Base-by-base conservation (phyloP, 2,329 filamentous ascomycete species). In the Epichloe brachyelytri region DNA sequence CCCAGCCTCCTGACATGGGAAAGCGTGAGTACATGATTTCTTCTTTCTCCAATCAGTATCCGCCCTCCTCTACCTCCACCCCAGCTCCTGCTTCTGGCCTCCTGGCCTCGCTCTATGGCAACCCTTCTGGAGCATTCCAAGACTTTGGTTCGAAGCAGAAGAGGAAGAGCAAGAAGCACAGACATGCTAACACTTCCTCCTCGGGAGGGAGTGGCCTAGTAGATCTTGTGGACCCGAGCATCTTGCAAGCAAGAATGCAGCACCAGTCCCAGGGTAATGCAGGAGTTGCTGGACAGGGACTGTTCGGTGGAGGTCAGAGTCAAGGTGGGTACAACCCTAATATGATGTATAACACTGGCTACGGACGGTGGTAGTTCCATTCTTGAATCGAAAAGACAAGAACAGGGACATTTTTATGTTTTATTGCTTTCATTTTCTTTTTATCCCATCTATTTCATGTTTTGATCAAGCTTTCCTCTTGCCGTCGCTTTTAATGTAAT, bases 151-250 rank as follows among this genome's bases (percentile, higher is more conserved):
- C 87, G 76, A 94, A 95, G 84, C 89, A 94, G 82, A 95, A 95
- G 85, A 96, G 95, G 83, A 95, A 95, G 88, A 89, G 89, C 78
- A 96, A 95, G 83, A 96, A 96, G 88, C 91, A 96, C 80, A 94
- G 90, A 84, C 90, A 96, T 85, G 91, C 89, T 93, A 95, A 96
- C 88, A 96, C 91, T 91, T 95, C 90, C 87, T 97, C 91, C 83
- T 95, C 89, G 83, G 86, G 86, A 78, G 90, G 89, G 82, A 88
- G 88, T 87, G 90, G 88, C 78, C 83, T 96, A 91, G 90, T 94
- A 78, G 90, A 97, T 94, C 88, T 95, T 90, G 88, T 87, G 79
- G 90, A 97, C 88, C 91, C 91, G 80, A 95, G 88, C 80, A 96
- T 96, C 80, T 83, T 97, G 79, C 90, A 95, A 78, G 88, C 88